These are phyloP conservation scores for Botrytis porri DNA, from an alignment of 2,329 filamentous ascomycete species.

Conservation along the genomic window DNA sequence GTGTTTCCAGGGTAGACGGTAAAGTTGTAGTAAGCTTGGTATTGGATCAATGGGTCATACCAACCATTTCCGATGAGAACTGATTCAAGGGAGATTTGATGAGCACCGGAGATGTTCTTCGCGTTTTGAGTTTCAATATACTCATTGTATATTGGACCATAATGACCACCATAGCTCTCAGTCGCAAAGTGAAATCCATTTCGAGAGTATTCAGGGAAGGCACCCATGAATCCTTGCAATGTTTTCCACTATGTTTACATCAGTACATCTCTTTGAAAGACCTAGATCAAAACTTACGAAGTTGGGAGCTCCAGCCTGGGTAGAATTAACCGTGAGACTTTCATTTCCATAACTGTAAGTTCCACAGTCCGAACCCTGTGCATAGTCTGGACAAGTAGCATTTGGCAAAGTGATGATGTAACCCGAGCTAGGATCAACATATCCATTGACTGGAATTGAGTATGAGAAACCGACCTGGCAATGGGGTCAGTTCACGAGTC, in stretches of 20 bases:
- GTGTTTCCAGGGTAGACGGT: slow-evolving; percentile 49
- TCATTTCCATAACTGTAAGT: slow-evolving; percentile 54
- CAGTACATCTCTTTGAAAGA: neutral
- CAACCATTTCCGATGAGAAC: slow-evolving; percentile 58
- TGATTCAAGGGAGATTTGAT: slow-evolving; percentile 47
- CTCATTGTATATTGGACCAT: slow-evolving; percentile 56
- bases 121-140: slow-evolving; percentile 60
- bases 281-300: slow-evolving; percentile 42
- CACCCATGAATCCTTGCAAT: slow-evolving; percentile 61
- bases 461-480: slow-evolving; percentile 41
- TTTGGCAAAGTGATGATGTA: slow-evolving; percentile 46
- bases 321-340: slow-evolving; percentile 51
- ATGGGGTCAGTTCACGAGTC: neutral
- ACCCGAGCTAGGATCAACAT: slow-evolving; percentile 17
- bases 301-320: slow-evolving; percentile 51
- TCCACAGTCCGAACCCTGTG: slow-evolving; percentile 45
- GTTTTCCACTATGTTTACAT: slow-evolving; percentile 44
- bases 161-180: slow-evolving; percentile 58
- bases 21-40: slow-evolving; percentile 57
- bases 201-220: slow-evolving; percentile 51
- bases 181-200: slow-evolving; percentile 54
- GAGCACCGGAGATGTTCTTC: slow-evolving; percentile 47
- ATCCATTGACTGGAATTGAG: slow-evolving; percentile 32
- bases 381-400: slow-evolving; percentile 50
- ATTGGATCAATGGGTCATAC: slow-evolving; percentile 55